phyloP scores from a whole-genome alignment of 257 asterid genomes.

The Solanum okadae region DNA sequence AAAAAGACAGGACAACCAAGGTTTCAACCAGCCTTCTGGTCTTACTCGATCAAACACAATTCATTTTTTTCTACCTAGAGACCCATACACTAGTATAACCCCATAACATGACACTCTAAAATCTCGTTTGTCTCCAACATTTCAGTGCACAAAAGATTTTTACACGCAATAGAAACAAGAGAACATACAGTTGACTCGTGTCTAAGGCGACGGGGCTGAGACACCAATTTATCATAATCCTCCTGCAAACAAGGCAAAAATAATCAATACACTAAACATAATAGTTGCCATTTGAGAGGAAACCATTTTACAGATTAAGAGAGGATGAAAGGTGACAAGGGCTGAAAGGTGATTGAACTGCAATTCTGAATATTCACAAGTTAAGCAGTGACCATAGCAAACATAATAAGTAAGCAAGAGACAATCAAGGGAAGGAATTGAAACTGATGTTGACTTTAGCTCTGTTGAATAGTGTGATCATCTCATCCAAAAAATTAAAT shows the following conservation, averaged over 20 bases:
- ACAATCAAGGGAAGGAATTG: background rate
- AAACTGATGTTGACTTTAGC: background rate
- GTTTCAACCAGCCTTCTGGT: background rate
- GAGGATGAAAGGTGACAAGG: background rate
- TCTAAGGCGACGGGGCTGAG: constrained; percentile 63
- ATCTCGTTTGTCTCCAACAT: background rate
- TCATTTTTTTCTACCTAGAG: background rate
- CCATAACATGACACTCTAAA: background rate
- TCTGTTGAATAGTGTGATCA: background rate
- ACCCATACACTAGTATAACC: background rate
- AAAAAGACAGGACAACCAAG: background rate
- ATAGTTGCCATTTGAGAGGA: background rate
- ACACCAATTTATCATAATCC: constrained; percentile 62
- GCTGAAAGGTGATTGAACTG: background rate
- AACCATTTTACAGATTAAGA: background rate
- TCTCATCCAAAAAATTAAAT: background rate
- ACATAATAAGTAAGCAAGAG: background rate
- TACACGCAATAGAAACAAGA: constrained; percentile 4
- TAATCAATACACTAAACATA: background rate
- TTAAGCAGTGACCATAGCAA: background rate
- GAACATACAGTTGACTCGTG: constrained; percentile 86
- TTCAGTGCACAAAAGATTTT: background rate
- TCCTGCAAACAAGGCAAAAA: constrained; percentile 44
- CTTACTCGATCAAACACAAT: background rate
- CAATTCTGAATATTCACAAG: background rate